Conservation (phyloP, 768 basidiomycete species). For the Mycena polygramma region DNA sequence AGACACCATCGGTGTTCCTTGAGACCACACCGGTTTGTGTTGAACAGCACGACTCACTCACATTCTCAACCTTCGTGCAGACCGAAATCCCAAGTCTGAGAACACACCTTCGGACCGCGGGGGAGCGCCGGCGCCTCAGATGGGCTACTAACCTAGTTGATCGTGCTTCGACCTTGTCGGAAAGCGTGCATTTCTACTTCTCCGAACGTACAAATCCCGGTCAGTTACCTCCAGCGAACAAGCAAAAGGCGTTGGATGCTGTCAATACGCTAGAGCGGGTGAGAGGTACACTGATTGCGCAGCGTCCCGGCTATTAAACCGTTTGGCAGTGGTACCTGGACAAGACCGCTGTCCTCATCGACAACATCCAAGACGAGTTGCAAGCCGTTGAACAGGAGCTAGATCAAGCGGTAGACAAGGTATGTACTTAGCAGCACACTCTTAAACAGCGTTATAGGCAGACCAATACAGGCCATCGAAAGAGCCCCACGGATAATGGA, state of each 20-base stretch:
- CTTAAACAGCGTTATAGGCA: not conserved
- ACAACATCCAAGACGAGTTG: conserved; percentile 4
- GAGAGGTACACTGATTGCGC: not conserved
- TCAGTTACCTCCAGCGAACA: not conserved
- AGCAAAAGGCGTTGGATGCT: not conserved
- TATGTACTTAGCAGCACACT: not conserved
- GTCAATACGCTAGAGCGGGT: conserved; percentile 1
- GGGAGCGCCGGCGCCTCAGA: not conserved
- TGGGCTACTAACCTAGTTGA: not conserved
- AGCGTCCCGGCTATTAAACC: not conserved
- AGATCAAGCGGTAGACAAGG: conserved; percentile 1
- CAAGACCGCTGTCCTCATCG: not conserved
- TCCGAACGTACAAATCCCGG: conserved; percentile 3
- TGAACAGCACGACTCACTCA: too few species aligned
- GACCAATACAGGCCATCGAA: not conserved
- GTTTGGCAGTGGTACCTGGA: conserved; percentile 1
- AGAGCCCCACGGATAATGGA: not conserved
- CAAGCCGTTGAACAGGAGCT: not conserved
- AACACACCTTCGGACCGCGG: too few species aligned
- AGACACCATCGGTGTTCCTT: too few species aligned
- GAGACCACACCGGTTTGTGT: too few species aligned
- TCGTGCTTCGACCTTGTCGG: not conserved
- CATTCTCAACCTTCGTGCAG: too few species aligned
- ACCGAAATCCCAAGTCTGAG: too few species aligned
- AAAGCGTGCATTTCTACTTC: conserved; percentile 11